Evolutionary conservation across 73 alveolate species (phyloP), one percentile per base, ranked within the genome.

Genomic region (Paramecium primaurelia): DNA sequence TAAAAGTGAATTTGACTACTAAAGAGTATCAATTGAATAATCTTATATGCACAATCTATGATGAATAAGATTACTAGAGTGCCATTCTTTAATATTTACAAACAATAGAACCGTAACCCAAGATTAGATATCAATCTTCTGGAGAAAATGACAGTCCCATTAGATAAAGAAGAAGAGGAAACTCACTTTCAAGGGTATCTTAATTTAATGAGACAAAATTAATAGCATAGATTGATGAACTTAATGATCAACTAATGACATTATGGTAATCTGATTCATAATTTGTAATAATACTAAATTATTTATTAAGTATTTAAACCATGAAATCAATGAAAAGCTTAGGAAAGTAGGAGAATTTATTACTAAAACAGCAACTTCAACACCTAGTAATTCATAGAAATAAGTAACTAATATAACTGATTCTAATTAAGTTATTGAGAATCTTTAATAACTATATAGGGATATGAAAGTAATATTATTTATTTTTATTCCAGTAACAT

Each of bases 391-490:
- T 30, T 36, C 60, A 2, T 73, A 73, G 54, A 73, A 73, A 18
- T 73, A 32, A 38, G 34, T 73, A 22, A 9, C 58, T 5, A 42
- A 47, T 3, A 42, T 32, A 45, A 22, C 45, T 26, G 44, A 47
- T 26, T n/a, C 71, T 5, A 28, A 45, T 11, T 40, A 25, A 40
- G 34, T 80, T 14, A 80, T 80, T 10, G 91, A 80, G 8, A 45
- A 47, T 40, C 32, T 80, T 12, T 26, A 10, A 22, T 80, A 45
- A 11, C n/a, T 26, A 25, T 80, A 80, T 45, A 42, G 12, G 34
- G 47, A 40, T 14, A 80, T 80, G 91, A 80, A 80, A 64, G 91
- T 80, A 80, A 40, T 2, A 3, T 45, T 80, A 75, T 37, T 75
- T 20, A 30, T 44, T 44, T 16, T 80, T 34, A 36, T 44, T 42